Base-by-base conservation (phyloP, 352 stramenopile genomes). In the Globisporangium okanoganense region DNA sequence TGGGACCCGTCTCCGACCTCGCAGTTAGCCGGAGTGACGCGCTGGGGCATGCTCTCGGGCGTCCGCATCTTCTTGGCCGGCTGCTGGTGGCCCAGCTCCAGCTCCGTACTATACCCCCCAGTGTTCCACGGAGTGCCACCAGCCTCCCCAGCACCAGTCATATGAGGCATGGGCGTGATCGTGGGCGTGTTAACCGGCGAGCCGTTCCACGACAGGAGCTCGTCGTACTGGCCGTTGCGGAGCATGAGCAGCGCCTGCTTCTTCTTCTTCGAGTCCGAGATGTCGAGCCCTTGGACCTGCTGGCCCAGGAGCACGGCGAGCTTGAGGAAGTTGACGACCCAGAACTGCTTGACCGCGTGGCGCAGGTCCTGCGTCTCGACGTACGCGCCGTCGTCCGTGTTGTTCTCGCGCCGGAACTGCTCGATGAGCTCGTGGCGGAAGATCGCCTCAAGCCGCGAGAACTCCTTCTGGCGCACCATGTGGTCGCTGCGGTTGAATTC, bases 401-500 rank as follows among this genome's bases (percentile, higher is more conserved):
- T 91, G 75, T 91, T 95, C 59, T 95, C 85, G 22, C 83, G 83
- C 6, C 80, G 78, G 64, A 88, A 91, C 54, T 90, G 82, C 62
- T 93, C 75, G 24, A 92, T 80, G 4, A 95, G 74, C 56, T 95
- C 83, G 63, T 92, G 79, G 61, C 81, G 78, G 58, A 95, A 95
- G 52, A 88, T 72, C 16, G 79, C 73, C 50, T 95, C 85, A 33
- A 87, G 54, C 0, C 73, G 71, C 43, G 83, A 93, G 49, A 95
- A 80, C 61, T 90, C 80, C 12, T 80, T 79, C 65, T 93, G 78
- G 20, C 85, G 73, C 40, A 71, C 71, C 20, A 75, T 65, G 70
- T 95, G 85, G 53, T 89, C 80, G 41, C 78, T 64, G 8, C 65
- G 64, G 49, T 89, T 79, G 59, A 95, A 95, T 36, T 82, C 71